These are phyloP conservation scores for Abrus precatorius DNA, from an alignment of 306 rosid genomes.

Conservation along the genomic window DNA sequence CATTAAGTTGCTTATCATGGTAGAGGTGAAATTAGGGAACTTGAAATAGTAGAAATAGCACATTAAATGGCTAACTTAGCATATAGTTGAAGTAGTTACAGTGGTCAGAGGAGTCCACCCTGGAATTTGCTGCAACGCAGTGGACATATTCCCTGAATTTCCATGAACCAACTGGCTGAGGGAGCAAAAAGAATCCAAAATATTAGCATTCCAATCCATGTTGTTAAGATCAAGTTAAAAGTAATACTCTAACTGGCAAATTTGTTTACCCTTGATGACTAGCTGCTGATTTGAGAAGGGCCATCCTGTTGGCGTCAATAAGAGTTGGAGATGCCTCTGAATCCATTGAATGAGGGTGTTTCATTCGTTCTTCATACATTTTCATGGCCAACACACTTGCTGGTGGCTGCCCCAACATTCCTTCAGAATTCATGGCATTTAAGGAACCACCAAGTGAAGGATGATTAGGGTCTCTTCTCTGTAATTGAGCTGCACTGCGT, in stretches of 20 bases:
- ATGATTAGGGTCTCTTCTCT: slow-evolving; percentile 78
- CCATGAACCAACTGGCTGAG: slow-evolving; percentile 85
- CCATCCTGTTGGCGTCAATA: slow-evolving; percentile 77
- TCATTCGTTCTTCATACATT: slow-evolving; percentile 89
- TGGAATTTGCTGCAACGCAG: slow-evolving; percentile 84
- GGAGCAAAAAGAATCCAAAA: slow-evolving; percentile 46
- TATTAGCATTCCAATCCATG: slow-evolving; percentile 35
- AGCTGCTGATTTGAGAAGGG: slow-evolving; percentile 76
- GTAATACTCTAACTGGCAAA: slow-evolving; percentile 13
- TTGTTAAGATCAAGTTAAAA: slow-evolving; percentile 36
- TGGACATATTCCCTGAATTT: slow-evolving; percentile 73
- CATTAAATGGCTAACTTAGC: slow-evolving; percentile 33
- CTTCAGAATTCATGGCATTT: slow-evolving; percentile 81
- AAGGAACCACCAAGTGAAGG: slow-evolving; percentile 71
- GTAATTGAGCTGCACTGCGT: slow-evolving; percentile 77
- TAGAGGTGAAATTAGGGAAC: slow-evolving; percentile 22
- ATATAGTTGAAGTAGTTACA: slow-evolving; percentile 60
- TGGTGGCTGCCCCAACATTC: slow-evolving; percentile 83
- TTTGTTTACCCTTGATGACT: slow-evolving; percentile 81
- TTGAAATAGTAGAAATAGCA: slow-evolving; percentile 22
- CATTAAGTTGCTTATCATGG: slow-evolving; percentile 50
- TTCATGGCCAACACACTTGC: slow-evolving; percentile 83
- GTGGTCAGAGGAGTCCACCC: slow-evolving; percentile 66
- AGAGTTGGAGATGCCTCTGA: slow-evolving; percentile 78
- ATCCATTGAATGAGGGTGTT: slow-evolving; percentile 78